These are phyloP conservation scores for Lepidium africanum DNA, from an alignment of 345 rosid species.

Conservation along the genomic window DNA sequence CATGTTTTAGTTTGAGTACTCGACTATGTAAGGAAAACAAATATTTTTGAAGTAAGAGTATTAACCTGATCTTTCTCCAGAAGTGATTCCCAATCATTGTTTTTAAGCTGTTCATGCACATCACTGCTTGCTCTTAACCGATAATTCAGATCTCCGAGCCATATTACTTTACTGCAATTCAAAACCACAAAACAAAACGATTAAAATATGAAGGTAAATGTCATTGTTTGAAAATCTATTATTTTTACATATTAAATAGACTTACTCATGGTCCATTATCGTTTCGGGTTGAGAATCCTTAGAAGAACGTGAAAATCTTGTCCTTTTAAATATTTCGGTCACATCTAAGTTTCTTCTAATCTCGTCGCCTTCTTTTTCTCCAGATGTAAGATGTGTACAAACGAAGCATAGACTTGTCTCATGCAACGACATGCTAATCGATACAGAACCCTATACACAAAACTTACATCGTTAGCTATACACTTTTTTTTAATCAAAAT, in stretches of 20 bases:
- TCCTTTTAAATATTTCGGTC: slow-evolving; percentile 67
- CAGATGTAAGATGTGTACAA: slow-evolving; percentile 83
- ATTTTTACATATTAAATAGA: not conserved
- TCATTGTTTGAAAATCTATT: not conserved
- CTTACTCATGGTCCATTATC: slow-evolving; percentile 86
- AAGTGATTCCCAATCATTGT: slow-evolving; percentile 75
- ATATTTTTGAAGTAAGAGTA: not conserved
- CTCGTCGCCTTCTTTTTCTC: slow-evolving; percentile 91
- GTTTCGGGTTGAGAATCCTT: slow-evolving; percentile 40
- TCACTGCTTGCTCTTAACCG: slow-evolving; percentile 54
- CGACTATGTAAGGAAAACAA: not conserved
- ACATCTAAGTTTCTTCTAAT: slow-evolving; percentile 74
- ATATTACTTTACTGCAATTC: slow-evolving; percentile 57
- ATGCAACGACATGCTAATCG: slow-evolving; percentile 72
- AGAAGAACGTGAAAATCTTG: slow-evolving; percentile 51
- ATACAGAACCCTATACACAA: slow-evolving; percentile 65
- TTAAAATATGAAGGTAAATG: not conserved
- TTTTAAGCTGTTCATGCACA: slow-evolving; percentile 44
- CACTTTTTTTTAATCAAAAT: too few species aligned
- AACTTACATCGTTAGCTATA: slow-evolving; percentile 1
- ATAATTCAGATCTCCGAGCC: slow-evolving; percentile 99
- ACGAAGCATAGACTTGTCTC: slow-evolving; percentile 77
- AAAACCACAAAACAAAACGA: not conserved
- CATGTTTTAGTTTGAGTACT: not conserved
- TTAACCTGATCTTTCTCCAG: slow-evolving; percentile 80